Conservation (phyloP, 2,329 filamentous ascomycete genomes). For the Trichoderma polysporum region DNA sequence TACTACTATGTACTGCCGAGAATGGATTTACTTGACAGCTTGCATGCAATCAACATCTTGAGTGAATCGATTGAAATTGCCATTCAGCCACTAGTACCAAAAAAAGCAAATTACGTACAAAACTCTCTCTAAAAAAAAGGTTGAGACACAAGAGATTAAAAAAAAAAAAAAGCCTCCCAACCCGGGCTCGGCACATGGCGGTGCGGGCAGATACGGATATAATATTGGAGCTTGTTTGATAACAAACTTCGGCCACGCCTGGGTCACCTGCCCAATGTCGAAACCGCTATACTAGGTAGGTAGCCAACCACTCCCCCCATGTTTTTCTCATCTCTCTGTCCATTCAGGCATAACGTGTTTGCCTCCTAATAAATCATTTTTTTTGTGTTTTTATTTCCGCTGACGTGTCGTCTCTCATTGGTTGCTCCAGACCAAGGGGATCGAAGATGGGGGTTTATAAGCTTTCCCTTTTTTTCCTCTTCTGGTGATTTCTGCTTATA, state of each 20-base stretch:
- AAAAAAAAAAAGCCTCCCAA: neutral
- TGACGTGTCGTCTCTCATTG: neutral
- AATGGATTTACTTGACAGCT: no score
- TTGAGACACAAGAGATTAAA: neutral
- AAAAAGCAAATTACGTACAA: neutral
- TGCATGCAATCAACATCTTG: no score
- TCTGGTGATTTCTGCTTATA: neutral
- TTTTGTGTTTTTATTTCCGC: neutral
- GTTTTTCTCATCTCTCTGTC: neutral
- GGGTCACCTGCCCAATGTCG: neutral
- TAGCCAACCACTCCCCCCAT: neutral
- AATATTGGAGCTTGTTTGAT: neutral
- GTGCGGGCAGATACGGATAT: constrained; percentile 15
- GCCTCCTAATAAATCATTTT: neutral
- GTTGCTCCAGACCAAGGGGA: neutral
- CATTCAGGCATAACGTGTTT: neutral
- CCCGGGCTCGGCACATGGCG: constrained; percentile 9
- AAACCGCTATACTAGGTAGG: neutral
- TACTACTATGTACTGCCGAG: no score
- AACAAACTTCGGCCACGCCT: neutral
- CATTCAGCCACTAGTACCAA: neutral
- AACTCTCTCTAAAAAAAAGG: neutral
- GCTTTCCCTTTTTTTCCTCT: neutral
- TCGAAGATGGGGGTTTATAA: no score
- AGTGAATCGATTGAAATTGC: no score